A percentile compares a stretch with the other conserved stretches of the same genome.
Conservation (phyloP, 352 stramenopile genomes). For the Phytophthora uliginosa region DNA sequence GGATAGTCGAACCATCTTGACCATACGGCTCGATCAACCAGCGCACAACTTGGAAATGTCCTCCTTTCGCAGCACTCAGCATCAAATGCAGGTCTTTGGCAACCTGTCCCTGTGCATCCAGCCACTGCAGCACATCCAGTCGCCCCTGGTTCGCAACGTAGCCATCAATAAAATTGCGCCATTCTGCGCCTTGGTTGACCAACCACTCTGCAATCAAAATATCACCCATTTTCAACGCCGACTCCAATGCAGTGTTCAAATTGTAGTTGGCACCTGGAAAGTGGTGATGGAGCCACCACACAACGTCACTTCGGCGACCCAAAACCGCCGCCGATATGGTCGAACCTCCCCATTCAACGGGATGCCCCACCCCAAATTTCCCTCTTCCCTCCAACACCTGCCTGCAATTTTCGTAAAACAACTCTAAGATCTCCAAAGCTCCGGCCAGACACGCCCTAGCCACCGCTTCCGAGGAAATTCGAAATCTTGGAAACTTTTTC, state of each 20-base stretch:
- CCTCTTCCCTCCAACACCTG: neutral
- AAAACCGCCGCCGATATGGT: neutral
- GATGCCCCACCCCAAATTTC: neutral
- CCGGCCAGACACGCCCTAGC: conserved; percentile 1
- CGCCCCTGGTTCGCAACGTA: conserved; percentile 4
- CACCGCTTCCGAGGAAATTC: conserved; percentile 6
- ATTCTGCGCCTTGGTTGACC: neutral
- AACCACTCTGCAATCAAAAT: conserved; percentile 3
- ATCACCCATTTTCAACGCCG: neutral
- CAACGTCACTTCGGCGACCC: neutral
- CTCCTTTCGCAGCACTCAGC: conserved; percentile 4
- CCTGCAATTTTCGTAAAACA: conserved; percentile 4
- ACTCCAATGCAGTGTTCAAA: neutral
- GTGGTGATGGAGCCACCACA: conserved; percentile 6
- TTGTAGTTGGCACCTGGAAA: neutral
- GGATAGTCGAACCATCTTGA: neutral
- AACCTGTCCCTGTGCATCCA: conserved; percentile 1
- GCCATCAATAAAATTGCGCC: neutral
- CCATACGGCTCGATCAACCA: conserved; percentile 3
- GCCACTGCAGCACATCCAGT: conserved; percentile 31
- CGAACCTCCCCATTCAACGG: neutral
- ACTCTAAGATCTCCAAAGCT: conserved; percentile 10
- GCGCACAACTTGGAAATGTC: conserved; percentile 8
- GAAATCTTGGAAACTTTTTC: neutral
- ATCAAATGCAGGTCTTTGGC: conserved; percentile 7